Percentiles rank a stretch among this genome's conserved stretches.
phyloP scores from a whole-genome alignment of 1,139 yeast species.

The Spencermartinsiella ligniputridi region DNA sequence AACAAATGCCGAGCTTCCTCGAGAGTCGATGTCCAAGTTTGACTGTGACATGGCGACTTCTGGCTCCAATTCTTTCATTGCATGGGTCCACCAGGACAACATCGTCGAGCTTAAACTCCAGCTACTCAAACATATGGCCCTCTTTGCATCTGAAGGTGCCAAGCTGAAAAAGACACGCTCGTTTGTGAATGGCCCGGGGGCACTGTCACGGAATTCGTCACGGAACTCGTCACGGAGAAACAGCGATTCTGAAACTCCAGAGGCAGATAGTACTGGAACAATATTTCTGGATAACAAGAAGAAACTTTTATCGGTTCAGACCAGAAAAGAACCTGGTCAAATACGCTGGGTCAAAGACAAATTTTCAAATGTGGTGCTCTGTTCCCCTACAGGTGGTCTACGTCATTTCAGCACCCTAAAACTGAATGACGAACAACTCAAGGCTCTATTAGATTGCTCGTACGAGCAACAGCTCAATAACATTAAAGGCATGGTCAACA shows the following conservation, averaged over 20 bases:
- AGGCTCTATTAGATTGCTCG: constrained; percentile 26
- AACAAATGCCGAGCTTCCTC: constrained; percentile 19
- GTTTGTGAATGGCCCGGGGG: neutral
- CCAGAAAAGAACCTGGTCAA: constrained; percentile 39
- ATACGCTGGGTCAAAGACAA: constrained; percentile 26
- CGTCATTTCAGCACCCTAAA: constrained; percentile 42
- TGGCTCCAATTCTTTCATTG: constrained; percentile 29
- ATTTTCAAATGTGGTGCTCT: constrained; percentile 27
- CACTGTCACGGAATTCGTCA: neutral
- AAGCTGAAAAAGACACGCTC: constrained; percentile 7
- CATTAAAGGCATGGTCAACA: constrained; percentile 18
- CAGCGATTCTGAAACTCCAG: neutral
- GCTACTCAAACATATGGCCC: constrained; percentile 33
- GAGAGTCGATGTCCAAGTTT: constrained; percentile 33
- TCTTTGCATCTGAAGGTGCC: constrained; percentile 11
- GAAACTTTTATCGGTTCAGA: constrained; percentile 32
- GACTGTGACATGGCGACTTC: constrained; percentile 37
- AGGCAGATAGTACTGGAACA: constrained; percentile 15
- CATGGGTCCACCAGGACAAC: constrained; percentile 41
- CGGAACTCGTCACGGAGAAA: constrained; percentile 14
- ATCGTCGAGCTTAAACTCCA: constrained; percentile 36
- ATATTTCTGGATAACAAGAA: constrained; percentile 37
- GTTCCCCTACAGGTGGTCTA: constrained; percentile 50
- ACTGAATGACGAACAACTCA: constrained; percentile 30
- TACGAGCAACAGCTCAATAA: constrained; percentile 12